A percentile compares a stretch with the other conserved stretches of the same genome.
Conservation (phyloP, 371 early-diverging fungal genomes). For the Actinomortierella wolfii region DNA sequence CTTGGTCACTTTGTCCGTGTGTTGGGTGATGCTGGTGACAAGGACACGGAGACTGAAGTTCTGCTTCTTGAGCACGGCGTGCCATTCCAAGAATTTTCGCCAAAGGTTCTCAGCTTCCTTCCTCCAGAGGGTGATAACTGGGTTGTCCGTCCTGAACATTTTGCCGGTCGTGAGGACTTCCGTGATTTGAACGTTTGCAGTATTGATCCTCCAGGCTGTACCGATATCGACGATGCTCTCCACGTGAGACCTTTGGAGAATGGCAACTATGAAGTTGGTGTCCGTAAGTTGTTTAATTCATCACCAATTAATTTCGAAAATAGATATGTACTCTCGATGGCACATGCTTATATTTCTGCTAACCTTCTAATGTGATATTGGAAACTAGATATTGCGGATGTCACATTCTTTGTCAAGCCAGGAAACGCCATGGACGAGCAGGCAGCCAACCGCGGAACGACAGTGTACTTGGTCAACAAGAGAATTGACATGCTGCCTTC, state of each 20-base stretch:
- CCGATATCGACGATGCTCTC: constrained; percentile 99
- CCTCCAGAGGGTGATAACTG: constrained; percentile 89
- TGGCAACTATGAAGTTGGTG: constrained; percentile 90
- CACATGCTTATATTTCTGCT: background rate
- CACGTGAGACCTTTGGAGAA: constrained; percentile 85
- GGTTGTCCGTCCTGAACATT: constrained; percentile 77
- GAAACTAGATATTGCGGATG: constrained; percentile 99
- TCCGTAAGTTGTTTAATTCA: constrained; percentile 64
- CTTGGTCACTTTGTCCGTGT: constrained; percentile 92
- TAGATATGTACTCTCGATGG: background rate
- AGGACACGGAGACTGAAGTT: constrained; percentile 94
- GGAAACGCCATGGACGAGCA: constrained; percentile 87
- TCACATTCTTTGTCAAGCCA: constrained; percentile 93
- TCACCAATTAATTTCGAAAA: background rate
- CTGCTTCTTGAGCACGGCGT: constrained; percentile 95
- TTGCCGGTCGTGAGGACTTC: constrained; percentile 80
- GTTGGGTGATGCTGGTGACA: constrained; percentile 91
- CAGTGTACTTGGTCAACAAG: constrained; percentile 94
- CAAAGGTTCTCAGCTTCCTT: constrained; percentile 78
- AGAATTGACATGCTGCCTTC: constrained; percentile 98
- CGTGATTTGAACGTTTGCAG: constrained; percentile 88
- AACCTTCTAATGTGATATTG: background rate
- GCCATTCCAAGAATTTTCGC: constrained; percentile 90
- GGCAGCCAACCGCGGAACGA: constrained; percentile 90
- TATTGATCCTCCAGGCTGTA: constrained; percentile 99